Evolutionary conservation across 163 green algal genomes (phyloP), one percentile per base, ranked within the genome.

Genomic region (Botryococcus braunii): DNA sequence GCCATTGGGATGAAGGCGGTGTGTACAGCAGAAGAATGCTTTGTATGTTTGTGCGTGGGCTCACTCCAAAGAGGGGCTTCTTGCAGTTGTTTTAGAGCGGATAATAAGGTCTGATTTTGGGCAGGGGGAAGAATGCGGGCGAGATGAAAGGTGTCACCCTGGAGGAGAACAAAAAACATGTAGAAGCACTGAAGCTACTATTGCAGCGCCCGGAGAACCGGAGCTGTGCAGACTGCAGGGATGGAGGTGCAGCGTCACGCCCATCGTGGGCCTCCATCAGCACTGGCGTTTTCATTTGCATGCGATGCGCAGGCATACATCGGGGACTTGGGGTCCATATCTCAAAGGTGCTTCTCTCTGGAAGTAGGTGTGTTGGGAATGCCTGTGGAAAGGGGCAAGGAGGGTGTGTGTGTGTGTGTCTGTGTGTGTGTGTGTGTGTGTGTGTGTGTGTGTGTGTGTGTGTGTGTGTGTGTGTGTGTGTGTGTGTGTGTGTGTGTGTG

Each of bases 101-200:
- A 13, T 52, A 17, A 13, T 47, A 65, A 3, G 13, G 9, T 2
- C 1, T 3, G 52, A 17, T 3, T 41, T 3, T 65, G 4, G 1
- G 58, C 8, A 9, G 35, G 59, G 27, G 49, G 61, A 77, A 66
- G 72, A 75, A 77, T 36, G 85, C 85, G 3, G 86, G 86, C 1
- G 86, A 92, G 74, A 91, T 74, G 37, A 93, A 93, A 70, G 86
- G 86, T 32, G 79, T 92, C 31, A 88, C 77, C 35, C 78, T 87
- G 74, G 85, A 89, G 72, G 80, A 89, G 55, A 92, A 91, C 74
- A 82, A 80, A 74, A 68, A 76, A 48, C 70, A 85, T 50, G 66
- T 91, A 61, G 75, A 76, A 5, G 73, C 75, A 31, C 70, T 94
- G 49, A 65, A 76, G 38, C n/a, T 32, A 35, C 65, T 88, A 49